Base-by-base conservation (phyloP, 2,329 filamentous ascomycete species). In the Aspergillus nomiae region DNA sequence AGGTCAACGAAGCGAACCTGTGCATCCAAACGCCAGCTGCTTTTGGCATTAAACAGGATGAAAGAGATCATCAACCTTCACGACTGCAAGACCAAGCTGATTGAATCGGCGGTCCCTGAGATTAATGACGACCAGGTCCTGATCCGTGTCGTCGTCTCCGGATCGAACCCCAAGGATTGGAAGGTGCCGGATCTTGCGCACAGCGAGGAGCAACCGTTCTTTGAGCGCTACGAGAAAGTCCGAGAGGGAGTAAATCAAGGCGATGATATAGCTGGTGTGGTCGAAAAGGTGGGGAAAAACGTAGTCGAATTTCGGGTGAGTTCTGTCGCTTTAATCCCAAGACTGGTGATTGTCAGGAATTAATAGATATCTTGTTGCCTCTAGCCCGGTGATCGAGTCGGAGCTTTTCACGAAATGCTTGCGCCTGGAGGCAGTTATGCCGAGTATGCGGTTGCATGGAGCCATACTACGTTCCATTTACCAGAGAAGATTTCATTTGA, bases 401-500 rank as follows among this genome's bases (percentile, higher is more conserved):
- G 75, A 0, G 77, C 76, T 0, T 78, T 81, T 64, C 80, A 82
- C 56, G 73, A 84, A 69, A 86, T 87, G 81, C 76, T 76, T 1
- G 16, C 7, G 34, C 77, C 81, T 0, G 75, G 79, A n/a, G 86
- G 86, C 2, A 81, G 77, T 36, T 88, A 82, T 65, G 86, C 84
- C 2, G 85, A 88, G 64, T 88, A 87, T 69, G 84, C 84, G 0
- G 70, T 87, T 7, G 81, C 81, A 1, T 82, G 78, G 78, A 77
- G 78, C 34, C 77, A 85, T 63, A 84, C 84, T 0, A 87, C 85
- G 0, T 85, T 86, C 71, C 84, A 84, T 68, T 74, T 88, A 16
- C 83, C 85, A 0, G 66, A 78, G 26, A 76, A 79, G 28, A 79
- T 77, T 0, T 81, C 77, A 7, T 87, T 87, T 58, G 84, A 88